Conservation (phyloP, 176 grass and related monocot genomes). For the Zea mays region DNA sequence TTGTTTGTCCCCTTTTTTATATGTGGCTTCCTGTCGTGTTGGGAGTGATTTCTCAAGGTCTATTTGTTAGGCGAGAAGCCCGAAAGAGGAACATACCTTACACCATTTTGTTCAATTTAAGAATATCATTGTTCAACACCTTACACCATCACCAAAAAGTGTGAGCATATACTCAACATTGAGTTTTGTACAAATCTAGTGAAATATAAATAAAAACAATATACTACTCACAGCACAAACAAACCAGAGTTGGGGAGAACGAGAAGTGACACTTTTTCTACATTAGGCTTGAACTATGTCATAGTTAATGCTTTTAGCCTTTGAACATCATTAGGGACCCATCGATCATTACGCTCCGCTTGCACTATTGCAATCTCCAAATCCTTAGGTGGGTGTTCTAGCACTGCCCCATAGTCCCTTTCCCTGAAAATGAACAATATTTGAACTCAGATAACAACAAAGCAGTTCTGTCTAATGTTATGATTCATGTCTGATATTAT, state of each 20-base stretch:
- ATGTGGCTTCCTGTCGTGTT: too few species aligned
- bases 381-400: conserved; percentile 74
- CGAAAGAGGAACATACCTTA: too few species aligned
- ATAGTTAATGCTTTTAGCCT: conserved; percentile 61
- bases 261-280: conserved; percentile 64
- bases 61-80: too few species aligned
- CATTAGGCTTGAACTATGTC: conserved; percentile 41
- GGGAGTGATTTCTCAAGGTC: too few species aligned
- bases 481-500: background rate
- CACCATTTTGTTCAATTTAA: too few species aligned
- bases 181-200: too few species aligned
- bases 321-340: conserved; percentile 64
- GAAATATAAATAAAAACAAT: too few species aligned
- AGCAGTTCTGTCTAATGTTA: background rate
- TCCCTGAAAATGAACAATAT: conserved; percentile 49
- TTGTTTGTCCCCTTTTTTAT: too few species aligned
- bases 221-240: too few species aligned
- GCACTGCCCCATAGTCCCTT: conserved; percentile 68
- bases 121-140: too few species aligned
- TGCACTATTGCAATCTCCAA: conserved; percentile 78
- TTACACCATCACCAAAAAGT: too few species aligned
- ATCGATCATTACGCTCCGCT: conserved; percentile 88
- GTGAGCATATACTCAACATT: too few species aligned
- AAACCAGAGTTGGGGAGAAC: conserved; percentile 71
- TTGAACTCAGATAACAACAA: background rate